Percentiles rank a stretch among this genome's conserved stretches.
These are phyloP conservation scores for Porphyra umbilicalis DNA, from an alignment of 31 red algal genomes.

Conservation along the genomic window DNA sequence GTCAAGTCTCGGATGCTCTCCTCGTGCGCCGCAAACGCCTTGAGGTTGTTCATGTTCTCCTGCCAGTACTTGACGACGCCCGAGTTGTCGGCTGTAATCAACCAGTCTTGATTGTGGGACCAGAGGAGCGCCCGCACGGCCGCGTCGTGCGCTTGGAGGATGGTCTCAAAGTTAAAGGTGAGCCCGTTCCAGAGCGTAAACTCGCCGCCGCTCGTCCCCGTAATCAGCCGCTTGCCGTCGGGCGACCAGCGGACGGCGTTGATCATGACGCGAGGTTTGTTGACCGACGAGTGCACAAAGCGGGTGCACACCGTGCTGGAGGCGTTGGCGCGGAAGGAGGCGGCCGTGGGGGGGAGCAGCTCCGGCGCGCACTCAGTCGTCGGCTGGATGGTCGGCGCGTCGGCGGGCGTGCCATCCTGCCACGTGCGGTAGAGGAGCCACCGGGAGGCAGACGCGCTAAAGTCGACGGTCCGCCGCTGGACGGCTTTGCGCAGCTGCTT, in stretches of 20 bases:
- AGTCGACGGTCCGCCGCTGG: conserved; percentile 86
- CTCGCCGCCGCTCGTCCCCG: conserved; percentile 88
- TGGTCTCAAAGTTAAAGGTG: conserved; percentile 99
- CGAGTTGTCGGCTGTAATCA: conserved; percentile 88
- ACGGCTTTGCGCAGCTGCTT: conserved; percentile 94
- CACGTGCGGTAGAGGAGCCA: conserved; percentile 93
- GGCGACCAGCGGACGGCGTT: conserved; percentile 97
- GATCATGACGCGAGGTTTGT: conserved; percentile 90
- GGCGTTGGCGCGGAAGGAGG: conserved; percentile 63
- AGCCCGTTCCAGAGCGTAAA: conserved; percentile 98
- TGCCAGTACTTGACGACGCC: conserved; percentile 98
- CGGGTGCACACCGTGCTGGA: conserved; percentile 82
- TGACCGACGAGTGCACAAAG: conserved; percentile 91
- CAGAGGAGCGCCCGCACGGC: conserved; percentile 83
- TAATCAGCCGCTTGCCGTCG: conserved; percentile 89
- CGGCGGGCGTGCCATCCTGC: conserved; percentile 49
- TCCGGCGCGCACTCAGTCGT: conserved; percentile 74
- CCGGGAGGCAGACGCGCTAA: conserved; percentile 67
- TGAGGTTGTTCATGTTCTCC: conserved; percentile 96
- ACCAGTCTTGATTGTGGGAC: conserved; percentile 94
- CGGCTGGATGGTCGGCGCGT: conserved; percentile 70
- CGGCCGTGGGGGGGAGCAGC: conserved; percentile 71
- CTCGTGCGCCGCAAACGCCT: conserved; percentile 86
- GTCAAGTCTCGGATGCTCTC: conserved; percentile 87
- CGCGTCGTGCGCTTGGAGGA: conserved; percentile 87